These are phyloP conservation scores for Maudiozyma turicensis DNA, from an alignment of 805 yeast species.

Conservation along the genomic window DNA sequence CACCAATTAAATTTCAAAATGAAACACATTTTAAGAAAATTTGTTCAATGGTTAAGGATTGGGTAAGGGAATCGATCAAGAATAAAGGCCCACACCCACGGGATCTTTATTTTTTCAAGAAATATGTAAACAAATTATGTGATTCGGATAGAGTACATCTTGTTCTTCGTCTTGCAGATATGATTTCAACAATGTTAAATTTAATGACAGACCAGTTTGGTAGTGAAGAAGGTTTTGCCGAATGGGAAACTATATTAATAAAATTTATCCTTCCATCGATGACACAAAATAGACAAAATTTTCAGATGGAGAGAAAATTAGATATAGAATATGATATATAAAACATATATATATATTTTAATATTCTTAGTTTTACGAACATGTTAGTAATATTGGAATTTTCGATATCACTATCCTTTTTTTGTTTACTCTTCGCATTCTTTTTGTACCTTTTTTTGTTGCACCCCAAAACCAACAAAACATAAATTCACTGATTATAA, in stretches of 20 bases:
- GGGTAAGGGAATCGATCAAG: conserved; percentile 30
- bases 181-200: conserved; percentile 16
- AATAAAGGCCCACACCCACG: conserved; percentile 31
- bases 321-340: conserved; percentile 19
- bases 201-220: conserved; percentile 6
- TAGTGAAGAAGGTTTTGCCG: conserved; percentile 14
- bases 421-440: background rate
- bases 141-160: conserved; percentile 21
- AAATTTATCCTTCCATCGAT: conserved; percentile 19
- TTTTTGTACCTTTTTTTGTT: background rate
- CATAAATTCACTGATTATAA: background rate
- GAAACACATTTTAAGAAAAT: conserved; percentile 29
- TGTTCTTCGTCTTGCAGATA: conserved; percentile 15
- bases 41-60: conserved; percentile 23
- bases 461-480: background rate
- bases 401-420: background rate
- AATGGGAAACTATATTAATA: conserved; percentile 26
- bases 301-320: conserved; percentile 15
- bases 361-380: too few relatives aligned
- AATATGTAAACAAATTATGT: conserved; percentile 26
- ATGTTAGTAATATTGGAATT: too few relatives aligned
- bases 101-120: conserved; percentile 32
- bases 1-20: conserved; percentile 30
- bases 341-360: background rate
- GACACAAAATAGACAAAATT: conserved; percentile 17